phyloP scores from a whole-genome alignment of 2,329 filamentous ascomycete genomes.

The Aspergillus tubingensis region DNA sequence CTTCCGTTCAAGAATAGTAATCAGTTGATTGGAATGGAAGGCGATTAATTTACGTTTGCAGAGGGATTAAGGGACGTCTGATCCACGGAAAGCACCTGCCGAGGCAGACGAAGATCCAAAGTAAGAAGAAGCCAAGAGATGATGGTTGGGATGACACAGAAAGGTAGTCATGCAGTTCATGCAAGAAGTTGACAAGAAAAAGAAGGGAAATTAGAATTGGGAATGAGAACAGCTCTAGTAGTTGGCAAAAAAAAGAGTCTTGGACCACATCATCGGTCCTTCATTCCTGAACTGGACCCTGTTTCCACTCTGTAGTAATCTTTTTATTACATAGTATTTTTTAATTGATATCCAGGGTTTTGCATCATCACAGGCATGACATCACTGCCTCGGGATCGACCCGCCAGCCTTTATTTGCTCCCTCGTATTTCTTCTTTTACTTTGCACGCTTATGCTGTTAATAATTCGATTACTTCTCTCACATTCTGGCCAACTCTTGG shows the following conservation, averaged over 20 bases:
- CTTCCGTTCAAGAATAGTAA: too few relatives aligned
- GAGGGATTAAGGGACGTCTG: neutral
- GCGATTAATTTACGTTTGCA: neutral
- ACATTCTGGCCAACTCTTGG: neutral
- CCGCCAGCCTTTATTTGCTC: neutral
- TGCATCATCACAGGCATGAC: conserved; percentile 3
- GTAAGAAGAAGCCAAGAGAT: neutral
- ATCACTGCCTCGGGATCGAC: neutral
- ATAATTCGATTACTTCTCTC: neutral
- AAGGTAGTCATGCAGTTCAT: neutral
- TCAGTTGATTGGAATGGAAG: neutral
- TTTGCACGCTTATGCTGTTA: neutral
- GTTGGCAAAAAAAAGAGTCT: neutral
- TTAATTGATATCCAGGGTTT: neutral
- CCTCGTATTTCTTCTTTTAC: conserved; percentile 3
- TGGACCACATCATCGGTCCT: conserved; percentile 7
- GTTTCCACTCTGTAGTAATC: neutral
- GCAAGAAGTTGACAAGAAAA: neutral
- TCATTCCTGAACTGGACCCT: neutral
- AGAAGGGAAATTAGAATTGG: neutral
- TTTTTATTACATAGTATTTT: neutral
- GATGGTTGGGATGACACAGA: neutral
- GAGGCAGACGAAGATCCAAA: neutral
- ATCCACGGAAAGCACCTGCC: neutral
- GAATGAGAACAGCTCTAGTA: neutral